phyloP scores from a whole-genome alignment of 352 stramenopile genomes.

The Phytophthora ramorum region DNA sequence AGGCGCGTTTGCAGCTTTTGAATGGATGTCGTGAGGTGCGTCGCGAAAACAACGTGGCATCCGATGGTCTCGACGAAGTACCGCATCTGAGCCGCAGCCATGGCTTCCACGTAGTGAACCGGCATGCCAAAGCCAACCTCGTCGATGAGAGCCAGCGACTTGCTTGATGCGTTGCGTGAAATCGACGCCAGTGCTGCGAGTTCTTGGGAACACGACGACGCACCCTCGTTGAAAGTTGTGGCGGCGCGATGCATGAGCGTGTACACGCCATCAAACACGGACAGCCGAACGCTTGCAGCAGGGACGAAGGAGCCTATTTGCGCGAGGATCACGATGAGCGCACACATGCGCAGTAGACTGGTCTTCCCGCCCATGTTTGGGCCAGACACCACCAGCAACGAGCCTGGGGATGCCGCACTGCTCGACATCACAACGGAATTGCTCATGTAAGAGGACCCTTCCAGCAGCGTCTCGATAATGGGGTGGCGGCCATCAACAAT shows the following conservation, averaged over 20 bases:
- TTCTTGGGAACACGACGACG: constrained; percentile 14
- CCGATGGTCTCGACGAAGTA: constrained; percentile 36
- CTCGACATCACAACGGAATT: constrained; percentile 42
- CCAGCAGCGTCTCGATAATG: constrained; percentile 55
- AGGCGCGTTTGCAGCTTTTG: constrained; percentile 23
- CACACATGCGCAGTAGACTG: constrained; percentile 67
- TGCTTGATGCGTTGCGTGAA: constrained; percentile 29
- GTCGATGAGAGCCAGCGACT: constrained; percentile 53
- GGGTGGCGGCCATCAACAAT: constrained; percentile 65
- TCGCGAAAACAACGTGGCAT: constrained; percentile 49
- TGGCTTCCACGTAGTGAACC: constrained; percentile 27
- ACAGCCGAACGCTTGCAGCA: constrained; percentile 41
- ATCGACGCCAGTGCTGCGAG: constrained; percentile 40
- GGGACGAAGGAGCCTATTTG: constrained; percentile 76
- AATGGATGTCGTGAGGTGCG: constrained; percentile 40
- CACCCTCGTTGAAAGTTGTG: constrained; percentile 6
- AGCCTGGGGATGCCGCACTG: constrained; percentile 9
- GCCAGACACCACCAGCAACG: constrained; percentile 67
- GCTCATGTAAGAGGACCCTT: constrained; percentile 43
- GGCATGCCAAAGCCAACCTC: constrained; percentile 54
- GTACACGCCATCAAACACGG: constrained; percentile 70
- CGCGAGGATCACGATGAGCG: constrained; percentile 68
- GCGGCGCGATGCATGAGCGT: constrained; percentile 66
- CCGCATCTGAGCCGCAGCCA: constrained; percentile 36
- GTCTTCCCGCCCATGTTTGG: constrained; percentile 90